Conservation (phyloP, 2,329 filamentous ascomycete species). For the Xylaria sp. region DNA sequence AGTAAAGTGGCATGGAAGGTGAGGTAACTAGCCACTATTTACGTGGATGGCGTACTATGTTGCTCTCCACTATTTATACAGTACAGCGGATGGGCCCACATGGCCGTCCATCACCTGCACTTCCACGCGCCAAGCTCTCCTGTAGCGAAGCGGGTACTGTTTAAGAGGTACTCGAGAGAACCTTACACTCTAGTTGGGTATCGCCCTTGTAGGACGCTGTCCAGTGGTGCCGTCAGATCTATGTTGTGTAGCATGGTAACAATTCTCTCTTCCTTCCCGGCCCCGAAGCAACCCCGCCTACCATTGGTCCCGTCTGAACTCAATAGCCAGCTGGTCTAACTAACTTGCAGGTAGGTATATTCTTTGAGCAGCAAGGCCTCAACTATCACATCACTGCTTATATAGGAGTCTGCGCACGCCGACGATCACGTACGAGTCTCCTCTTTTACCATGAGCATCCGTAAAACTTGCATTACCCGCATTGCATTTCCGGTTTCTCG, state of each 20-base stretch:
- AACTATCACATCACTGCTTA: slow-evolving; percentile 15
- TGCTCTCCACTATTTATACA: slow-evolving; percentile 1
- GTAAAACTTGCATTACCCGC: slow-evolving; percentile 6
- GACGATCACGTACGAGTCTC: slow-evolving; percentile 2
- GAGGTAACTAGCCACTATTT: not conserved
- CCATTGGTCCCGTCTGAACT: slow-evolving; percentile 19
- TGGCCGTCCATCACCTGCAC: not conserved
- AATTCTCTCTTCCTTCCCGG: slow-evolving; percentile 15
- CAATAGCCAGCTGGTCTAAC: not conserved
- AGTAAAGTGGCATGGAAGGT: not conserved
- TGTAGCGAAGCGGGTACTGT: slow-evolving; percentile 4
- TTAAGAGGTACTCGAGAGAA: slow-evolving; percentile 28
- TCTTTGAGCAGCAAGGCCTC: slow-evolving; percentile 14
- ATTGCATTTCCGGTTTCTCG: slow-evolving; percentile 11
- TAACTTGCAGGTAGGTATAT: not conserved
- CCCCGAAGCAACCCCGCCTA: slow-evolving; percentile 21
- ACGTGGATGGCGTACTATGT: too few relatives aligned
- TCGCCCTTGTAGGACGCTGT: not conserved
- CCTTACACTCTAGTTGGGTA: not conserved
- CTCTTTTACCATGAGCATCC: slow-evolving; percentile 12
- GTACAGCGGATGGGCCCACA: too few relatives aligned
- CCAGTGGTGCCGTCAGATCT: not conserved
- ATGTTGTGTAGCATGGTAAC: slow-evolving; percentile 17
- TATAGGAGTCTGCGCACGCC: not conserved
- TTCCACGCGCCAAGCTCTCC: slow-evolving; percentile 4